Evolutionary conservation across 2,329 filamentous ascomycete species (phyloP).

Genomic region (Verticillium tricorpus): DNA sequence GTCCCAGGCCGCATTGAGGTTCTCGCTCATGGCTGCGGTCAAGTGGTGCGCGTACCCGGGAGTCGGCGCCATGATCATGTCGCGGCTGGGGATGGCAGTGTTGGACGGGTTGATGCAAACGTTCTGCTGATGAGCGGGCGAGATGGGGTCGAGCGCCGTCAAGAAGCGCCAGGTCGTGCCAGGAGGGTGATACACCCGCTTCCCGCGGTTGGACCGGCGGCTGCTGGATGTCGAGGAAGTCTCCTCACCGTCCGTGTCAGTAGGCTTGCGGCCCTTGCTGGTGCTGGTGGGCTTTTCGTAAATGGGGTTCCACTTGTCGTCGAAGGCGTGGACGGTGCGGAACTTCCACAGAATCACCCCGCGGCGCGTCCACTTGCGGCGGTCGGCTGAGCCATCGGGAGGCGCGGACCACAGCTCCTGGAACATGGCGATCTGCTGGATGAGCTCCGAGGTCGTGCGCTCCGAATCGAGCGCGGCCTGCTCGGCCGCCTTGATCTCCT

Average conservation of each 20-base stretch:
- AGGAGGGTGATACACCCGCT: conserved; percentile 40
- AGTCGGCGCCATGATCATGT: conserved; percentile 50
- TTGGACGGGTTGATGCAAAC: conserved; percentile 20
- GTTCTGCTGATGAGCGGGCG: conserved; percentile 52
- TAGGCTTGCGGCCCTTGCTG: conserved; percentile 10
- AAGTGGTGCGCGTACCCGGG: conserved; percentile 41
- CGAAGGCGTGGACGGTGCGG: conserved; percentile 40
- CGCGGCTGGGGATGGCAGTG: conserved; percentile 20
- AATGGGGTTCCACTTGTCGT: conserved; percentile 39
- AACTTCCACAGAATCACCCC: conserved; percentile 62
- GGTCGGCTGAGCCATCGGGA: conserved; percentile 28
- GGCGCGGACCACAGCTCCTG: conserved; percentile 59
- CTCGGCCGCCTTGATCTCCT: conserved; percentile 16
- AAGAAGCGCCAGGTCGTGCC: conserved; percentile 60
- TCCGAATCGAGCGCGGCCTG: conserved; percentile 13
- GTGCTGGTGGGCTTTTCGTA: conserved; percentile 25
- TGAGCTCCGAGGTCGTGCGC: conserved; percentile 38
- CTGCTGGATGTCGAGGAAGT: conserved; percentile 11
- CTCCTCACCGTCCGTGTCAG: conserved; percentile 20
- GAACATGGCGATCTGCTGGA: conserved; percentile 61
- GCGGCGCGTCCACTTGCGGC: conserved; percentile 48
- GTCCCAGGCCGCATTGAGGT: conserved; percentile 46
- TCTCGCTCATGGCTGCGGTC: conserved; percentile 53
- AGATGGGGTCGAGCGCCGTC: conserved; percentile 55
- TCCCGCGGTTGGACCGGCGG: conserved; percentile 7